Base-by-base conservation (phyloP, 129 eudicot genomes). In the Tanacetum coccineum region DNA sequence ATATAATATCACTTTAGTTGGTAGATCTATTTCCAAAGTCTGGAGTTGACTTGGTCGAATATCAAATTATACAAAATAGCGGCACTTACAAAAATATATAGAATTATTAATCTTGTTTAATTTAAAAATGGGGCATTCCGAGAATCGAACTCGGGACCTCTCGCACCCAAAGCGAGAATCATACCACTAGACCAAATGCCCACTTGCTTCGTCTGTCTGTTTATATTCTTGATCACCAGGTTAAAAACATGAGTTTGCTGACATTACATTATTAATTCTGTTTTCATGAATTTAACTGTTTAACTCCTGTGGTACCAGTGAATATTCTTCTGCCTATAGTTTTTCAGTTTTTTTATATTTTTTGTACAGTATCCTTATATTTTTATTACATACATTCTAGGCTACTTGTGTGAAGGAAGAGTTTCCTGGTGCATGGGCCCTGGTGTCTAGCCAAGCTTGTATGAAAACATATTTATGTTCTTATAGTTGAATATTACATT, bases 101-200 rank as follows among this genome's bases (percentile, higher is more conserved):
- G 56, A 54, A 69, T 21, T 21, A n/a, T 1, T 4, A 44, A 39
- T 36, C 10, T 36, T 36, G 30, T 10, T 61, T 4, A 17, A 12
- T 20, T 6, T 6, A 0, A 14, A n/a, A 60, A 18, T 0, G 89
- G 85, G 89, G 85, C 78, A 79, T 84, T 90, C 81, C 82, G 95
- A 82, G 97, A 90, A 87, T 90, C 91, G 92, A 90, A 90, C 97
- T 84, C 89, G 81, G 80, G 91, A 87, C 97, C 97, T 90, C 95
- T 90, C 97, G 95, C 95, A 87, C 91, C 97, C 97, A 84, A 90
- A 90, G 97, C 95, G 97, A 90, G 95, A 90, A 90, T 90, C 97
- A 90, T 90, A 90, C 95, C 97, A 82, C 97, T 87, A 90, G 95
- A 90, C 97, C 97, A 90, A 90, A 87, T 91, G 84, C 90, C 90